Evolutionary conservation across 2,329 filamentous ascomycete genomes (phyloP), one percentile per base, ranked within the genome.

Genomic region (Colletotrichum salicis): DNA sequence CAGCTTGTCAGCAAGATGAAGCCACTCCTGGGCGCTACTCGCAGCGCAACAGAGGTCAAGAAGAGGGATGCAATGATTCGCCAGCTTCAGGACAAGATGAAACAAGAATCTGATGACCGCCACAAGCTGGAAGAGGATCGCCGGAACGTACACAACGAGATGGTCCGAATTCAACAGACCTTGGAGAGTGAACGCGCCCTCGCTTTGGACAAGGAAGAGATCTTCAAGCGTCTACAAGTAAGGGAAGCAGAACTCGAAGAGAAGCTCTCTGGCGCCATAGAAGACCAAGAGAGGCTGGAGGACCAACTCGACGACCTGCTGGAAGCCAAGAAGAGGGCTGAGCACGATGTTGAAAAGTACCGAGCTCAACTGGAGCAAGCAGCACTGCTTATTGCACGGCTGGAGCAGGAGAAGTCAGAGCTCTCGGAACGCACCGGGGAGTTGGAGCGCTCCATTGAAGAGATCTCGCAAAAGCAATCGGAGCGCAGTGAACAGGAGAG

Each of bases 201-300:
- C 54, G 96, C 96, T 1, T 85, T 99, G 5, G 96, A 99, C 82
- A 99, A 99, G 80, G 97, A 99, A 79, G 96, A 99, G 78, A 99
- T 99, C 72, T 99, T 98, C 86, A 97, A 96, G 79, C 91, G 97
- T n/a, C 86, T 99, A 27, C 96, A 98, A 79, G 85, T 92, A 64
- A 93, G 96, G n/a, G 96, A 99, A 82, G 88, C 91, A 12, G 96
- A 99, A 79, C 88, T 99, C 4, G 94, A 92, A 64, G 97, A 99
- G 78, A 98, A 98, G 83, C 88, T 99, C 33, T 90, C 94, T 48
- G 96, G 94, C 51, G 96, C 96, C 35, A 90, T 98, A 71, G 93
- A 97, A 27, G 97, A 99, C 76, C 96, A 98, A 80, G 96, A 98
- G 79, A 92, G 92, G 65, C 88, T 99, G 1, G 96, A 99, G 81